phyloP scores from a whole-genome alignment of 306 rosid genomes.

The Malus asiatica region DNA sequence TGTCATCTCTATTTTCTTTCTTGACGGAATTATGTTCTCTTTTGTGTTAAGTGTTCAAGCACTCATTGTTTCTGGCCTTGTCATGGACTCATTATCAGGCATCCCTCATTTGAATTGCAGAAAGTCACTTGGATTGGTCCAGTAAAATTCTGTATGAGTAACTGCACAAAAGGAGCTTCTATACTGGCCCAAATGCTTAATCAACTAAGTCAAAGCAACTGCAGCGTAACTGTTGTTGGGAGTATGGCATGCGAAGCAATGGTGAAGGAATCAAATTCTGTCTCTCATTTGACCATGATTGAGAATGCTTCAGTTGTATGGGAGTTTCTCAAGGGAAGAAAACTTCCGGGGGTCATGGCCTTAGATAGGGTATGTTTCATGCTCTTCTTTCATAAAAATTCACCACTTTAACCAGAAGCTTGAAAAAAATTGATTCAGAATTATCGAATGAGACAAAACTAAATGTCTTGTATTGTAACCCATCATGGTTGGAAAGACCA shows the following conservation, averaged over 20 bases:
- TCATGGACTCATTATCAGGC: background rate
- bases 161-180: conserved; percentile 42
- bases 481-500: background rate
- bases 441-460: background rate
- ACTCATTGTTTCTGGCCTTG: background rate
- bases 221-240: conserved; percentile 67
- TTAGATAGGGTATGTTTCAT: conserved; percentile 56
- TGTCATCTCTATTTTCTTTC: background rate
- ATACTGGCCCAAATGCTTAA: conserved; percentile 55
- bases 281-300: conserved; percentile 35
- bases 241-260: conserved; percentile 46
- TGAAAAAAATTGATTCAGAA: background rate
- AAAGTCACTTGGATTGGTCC: conserved; percentile 81
- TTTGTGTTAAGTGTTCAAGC: background rate
- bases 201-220: conserved; percentile 39
- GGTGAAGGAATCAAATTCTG: conserved; percentile 39
- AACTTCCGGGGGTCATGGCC: conserved; percentile 76
- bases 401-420: background rate
- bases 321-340: conserved; percentile 88
- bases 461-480: background rate
- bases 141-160: conserved; percentile 46
- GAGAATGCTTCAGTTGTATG: conserved; percentile 78
- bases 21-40: background rate
- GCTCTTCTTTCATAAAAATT: conserved; percentile 8
- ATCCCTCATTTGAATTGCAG: conserved; percentile 33